phyloP scores from a whole-genome alignment of 306 rosid species.

The Cucumis melo region DNA sequence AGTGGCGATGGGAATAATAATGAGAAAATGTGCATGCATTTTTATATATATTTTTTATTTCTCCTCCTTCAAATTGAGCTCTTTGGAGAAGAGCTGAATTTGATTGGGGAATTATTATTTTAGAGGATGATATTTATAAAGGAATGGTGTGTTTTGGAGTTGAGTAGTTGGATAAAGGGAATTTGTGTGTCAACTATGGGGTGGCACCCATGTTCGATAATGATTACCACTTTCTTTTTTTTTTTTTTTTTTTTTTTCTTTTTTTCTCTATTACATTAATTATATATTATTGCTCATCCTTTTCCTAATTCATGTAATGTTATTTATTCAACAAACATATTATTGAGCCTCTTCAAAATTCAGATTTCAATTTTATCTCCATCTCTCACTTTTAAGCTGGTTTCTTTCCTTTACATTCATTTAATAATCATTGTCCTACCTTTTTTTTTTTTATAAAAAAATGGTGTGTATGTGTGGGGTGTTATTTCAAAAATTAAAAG shows the following conservation, averaged over 20 bases:
- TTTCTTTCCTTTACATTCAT: no score
- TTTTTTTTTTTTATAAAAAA: no score
- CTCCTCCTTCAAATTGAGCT: background rate
- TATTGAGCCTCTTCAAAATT: background rate
- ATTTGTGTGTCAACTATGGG: conserved; percentile 33
- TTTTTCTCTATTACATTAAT: background rate
- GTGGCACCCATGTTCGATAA: conserved; percentile 88
- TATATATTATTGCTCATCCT: background rate
- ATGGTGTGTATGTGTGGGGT: no score
- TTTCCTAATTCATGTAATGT: background rate
- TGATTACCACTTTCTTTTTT: conserved; percentile 25
- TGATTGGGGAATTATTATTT: background rate
- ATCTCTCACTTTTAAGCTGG: no score
- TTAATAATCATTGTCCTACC: no score
- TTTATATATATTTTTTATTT: background rate
- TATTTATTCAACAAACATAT: background rate
- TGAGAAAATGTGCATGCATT: conserved; percentile 6
- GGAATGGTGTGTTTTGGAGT: background rate
- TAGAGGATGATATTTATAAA: conserved; percentile 8
- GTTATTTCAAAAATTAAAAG: no score
- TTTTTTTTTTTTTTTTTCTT: no score
- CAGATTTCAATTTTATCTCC: no score
- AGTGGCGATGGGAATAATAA: background rate
- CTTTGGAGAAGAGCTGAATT: conserved; percentile 1
- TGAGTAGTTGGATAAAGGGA: conserved; percentile 14